Base-by-base conservation (phyloP, 306 rosid species). In the Cicer bijugum region DNA sequence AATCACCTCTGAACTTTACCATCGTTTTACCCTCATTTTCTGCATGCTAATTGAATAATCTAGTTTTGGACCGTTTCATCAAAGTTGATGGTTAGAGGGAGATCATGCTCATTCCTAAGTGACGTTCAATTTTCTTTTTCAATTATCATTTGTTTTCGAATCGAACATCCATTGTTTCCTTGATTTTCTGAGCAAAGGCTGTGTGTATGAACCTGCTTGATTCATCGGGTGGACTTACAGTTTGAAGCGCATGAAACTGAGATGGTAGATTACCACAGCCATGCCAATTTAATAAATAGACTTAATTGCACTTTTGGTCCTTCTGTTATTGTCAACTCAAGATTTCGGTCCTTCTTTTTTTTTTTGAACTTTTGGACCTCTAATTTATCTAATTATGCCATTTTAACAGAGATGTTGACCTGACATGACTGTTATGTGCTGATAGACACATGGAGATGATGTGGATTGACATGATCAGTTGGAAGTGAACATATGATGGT, bases 61-160 rank as follows among this genome's bases (percentile, higher is more conserved):
- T 64, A 17, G 74, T 39, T 28, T 23, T 71, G 51, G 66, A 12
- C 68, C 71, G 35, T 17, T 53, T 64, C 73, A 6, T 19, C 56
- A 9, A 40, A 65, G 38, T 44, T 14, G n/a, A 57, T 28, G 35
- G 38, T 28, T 19, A 38, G 61, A 64, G 68, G 74, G 42, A 65
- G 53, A 53, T 11, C 37, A 44, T 42, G 6, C 46, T 78, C 60
- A 63, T 44, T 7, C 44, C 35, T 67, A 46, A 10, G 14, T 66
- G 70, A 11, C 12, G 40, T 20, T 74, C n/a, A 39, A 48, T 60
- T 70, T 50, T 12, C 20, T 42, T 44, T 75, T 46, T 75, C 37
- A 17, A 40, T 72, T 63, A 9, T 57, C 5, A 23, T 28, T 17
- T 52, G 6, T 67, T 67, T 39, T n/a, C 38, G 5, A 38, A 37